Evolutionary conservation across 805 yeast species (phyloP).

Genomic region (Kuraishia ogatae): DNA sequence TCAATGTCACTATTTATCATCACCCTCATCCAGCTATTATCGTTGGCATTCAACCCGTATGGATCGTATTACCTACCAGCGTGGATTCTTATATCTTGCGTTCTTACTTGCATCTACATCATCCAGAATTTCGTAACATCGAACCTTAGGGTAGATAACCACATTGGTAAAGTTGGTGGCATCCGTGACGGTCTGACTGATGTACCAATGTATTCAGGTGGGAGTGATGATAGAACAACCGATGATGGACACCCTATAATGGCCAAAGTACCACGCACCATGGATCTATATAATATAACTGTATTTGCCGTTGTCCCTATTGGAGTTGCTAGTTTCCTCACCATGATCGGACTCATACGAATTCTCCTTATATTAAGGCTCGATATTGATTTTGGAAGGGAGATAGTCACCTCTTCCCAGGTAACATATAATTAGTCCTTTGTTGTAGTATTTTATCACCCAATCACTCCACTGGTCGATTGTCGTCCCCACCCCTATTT

Average conservation of each 20-base stretch:
- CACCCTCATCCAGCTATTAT: slow-evolving; percentile 58
- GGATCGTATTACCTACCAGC: slow-evolving; percentile 72
- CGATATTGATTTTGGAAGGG: slow-evolving; percentile 31
- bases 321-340: slow-evolving; percentile 86
- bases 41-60: slow-evolving; percentile 62
- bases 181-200: slow-evolving; percentile 2
- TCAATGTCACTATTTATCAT: slow-evolving; percentile 72
- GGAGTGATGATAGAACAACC: too few relatives aligned
- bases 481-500: too few relatives aligned
- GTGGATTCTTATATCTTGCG: slow-evolving; percentile 87
- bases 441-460: too few relatives aligned
- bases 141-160: slow-evolving; percentile 39
- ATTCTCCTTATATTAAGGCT: slow-evolving; percentile 66
- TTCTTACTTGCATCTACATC: slow-evolving; percentile 71
- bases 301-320: slow-evolving; percentile 98
- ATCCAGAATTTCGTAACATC: slow-evolving; percentile 85
- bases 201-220: too few relatives aligned
- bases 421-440: too few relatives aligned
- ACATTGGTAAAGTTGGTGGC: slow-evolving; percentile 15
- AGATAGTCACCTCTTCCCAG: too few relatives aligned
- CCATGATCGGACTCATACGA: slow-evolving; percentile 80
- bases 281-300: slow-evolving; percentile 80
- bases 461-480: too few relatives aligned
- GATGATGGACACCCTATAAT: slow-evolving; percentile 9
- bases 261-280: slow-evolving; percentile 48